A percentile compares a stretch with the other conserved stretches of the same genome.
These are phyloP conservation scores for Sporothrix brasiliensis DNA, from an alignment of 2,329 filamentous ascomycete species.

Conservation along the genomic window DNA sequence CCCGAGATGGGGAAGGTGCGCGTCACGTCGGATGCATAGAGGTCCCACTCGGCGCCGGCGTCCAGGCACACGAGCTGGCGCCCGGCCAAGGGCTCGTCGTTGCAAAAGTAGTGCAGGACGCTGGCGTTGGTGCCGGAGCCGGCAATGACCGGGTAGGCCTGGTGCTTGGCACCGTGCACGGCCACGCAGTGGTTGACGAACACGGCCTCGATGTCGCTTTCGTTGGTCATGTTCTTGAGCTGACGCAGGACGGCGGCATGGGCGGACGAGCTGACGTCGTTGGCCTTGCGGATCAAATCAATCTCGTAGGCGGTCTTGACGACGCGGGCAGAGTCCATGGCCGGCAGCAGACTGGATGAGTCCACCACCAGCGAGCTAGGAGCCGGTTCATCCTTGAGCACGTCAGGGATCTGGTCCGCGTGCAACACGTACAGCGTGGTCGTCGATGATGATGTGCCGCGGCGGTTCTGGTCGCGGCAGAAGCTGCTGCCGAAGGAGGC, in stretches of 20 bases:
- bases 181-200: conserved; percentile 75
- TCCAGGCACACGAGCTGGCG: conserved; percentile 80
- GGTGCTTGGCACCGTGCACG: conserved; percentile 66
- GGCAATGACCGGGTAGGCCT: conserved; percentile 88
- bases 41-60: conserved; percentile 80
- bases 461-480: conserved; percentile 31
- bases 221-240: conserved; percentile 67
- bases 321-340: conserved; percentile 79
- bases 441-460: neutral
- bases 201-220: conserved; percentile 79
- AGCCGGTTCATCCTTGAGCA: conserved; percentile 16
- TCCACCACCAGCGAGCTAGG: conserved; percentile 48
- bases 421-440: conserved; percentile 51
- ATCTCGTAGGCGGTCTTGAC: conserved; percentile 88
- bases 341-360: conserved; percentile 59
- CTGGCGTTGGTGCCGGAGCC: conserved; percentile 80
- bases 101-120: conserved; percentile 83
- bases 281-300: conserved; percentile 77
- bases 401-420: conserved; percentile 39
- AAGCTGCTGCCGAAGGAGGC: conserved; percentile 34
- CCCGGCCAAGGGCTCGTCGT: conserved; percentile 70
- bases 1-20: conserved; percentile 80
- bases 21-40: conserved; percentile 89
- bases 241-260: conserved; percentile 72
- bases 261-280: conserved; percentile 74